Evolutionary conservation across 23 red algal genomes (phyloP), one percentile per base, ranked within the genome.

Genomic region (Pyropia yezoensis): DNA sequence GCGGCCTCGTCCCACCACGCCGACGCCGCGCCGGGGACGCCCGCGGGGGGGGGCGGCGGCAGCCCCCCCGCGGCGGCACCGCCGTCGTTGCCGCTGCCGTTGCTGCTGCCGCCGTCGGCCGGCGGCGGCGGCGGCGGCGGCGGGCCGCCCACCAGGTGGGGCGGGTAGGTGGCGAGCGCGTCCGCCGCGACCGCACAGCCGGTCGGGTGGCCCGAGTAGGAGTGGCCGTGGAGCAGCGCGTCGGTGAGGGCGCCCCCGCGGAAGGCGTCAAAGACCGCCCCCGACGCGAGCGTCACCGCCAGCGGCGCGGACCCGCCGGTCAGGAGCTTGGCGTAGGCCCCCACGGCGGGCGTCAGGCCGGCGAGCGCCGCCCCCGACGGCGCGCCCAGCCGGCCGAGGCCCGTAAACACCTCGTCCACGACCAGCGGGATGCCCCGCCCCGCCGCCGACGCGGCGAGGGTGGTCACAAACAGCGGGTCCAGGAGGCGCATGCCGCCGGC

Each of bases 401-500:
- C 94, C 22, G 80, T 76, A 65, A 98, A 98, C 26, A 98, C 80
- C 70, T 98, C 86, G 68, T 98, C 94, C 56, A 75, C 87, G 26
- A 98, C 62, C 32, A 98, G 27, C 0, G 94, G 94, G 56, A 98
- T 91, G 33, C 75, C 50, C n/a, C 80, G 82, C n/a, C 52, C 67
- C 7, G 79, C 76, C 50, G 79, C 85, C 51, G 66, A 80, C 60
- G 67, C 54, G 21, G 83, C 74, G 1, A 98, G 73, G 23, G 79
- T 71, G 50, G 78, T 63, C 30, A 91, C 80, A 73, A 81, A 98
- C 24, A 70, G 74, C 19, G 85, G 85, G 49, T 98, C 94, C 0
- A 98, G 63, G 21, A 98, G 70, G 24, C 74, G 74, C 94, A 98
- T 98, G 15, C 94, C 94, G n/a, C 94, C 94, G 7, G 86, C 94